Evolutionary conservation across 2,329 filamentous ascomycete genomes (phyloP).

Genomic region (Penicillium sp.): DNA sequence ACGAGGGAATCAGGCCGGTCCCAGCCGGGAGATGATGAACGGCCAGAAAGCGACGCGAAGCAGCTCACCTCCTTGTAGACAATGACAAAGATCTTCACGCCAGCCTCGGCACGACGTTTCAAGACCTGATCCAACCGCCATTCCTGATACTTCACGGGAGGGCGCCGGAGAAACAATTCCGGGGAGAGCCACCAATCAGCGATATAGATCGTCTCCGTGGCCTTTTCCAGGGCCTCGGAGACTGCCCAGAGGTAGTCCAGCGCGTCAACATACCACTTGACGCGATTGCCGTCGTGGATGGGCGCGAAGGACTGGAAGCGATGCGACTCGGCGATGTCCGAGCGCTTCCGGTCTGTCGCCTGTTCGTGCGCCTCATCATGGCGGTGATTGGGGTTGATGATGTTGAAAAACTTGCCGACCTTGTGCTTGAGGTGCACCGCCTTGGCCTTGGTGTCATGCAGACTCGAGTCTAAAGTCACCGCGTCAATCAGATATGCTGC

Average conservation of each 20-base stretch:
- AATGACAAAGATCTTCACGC: conserved; percentile 89
- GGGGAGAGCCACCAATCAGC: conserved; percentile 96
- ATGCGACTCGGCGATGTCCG: conserved; percentile 66
- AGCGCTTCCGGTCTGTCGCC: conserved; percentile 75
- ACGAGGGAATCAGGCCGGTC: no score
- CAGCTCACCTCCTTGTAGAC: conserved; percentile 75
- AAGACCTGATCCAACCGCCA: conserved; percentile 83
- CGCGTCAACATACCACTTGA: conserved; percentile 98
- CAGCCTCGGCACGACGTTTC: conserved; percentile 83
- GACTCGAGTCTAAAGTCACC: conserved; percentile 30
- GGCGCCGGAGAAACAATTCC: conserved; percentile 78
- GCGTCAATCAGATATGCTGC: background rate
- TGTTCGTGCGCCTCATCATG: conserved; percentile 93
- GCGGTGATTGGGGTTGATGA: conserved; percentile 82
- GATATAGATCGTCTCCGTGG: conserved; percentile 92
- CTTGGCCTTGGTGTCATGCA: conserved; percentile 48
- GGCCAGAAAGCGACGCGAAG: no score
- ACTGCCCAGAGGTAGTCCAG: conserved; percentile 95
- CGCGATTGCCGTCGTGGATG: conserved; percentile 74
- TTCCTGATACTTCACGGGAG: conserved; percentile 76
- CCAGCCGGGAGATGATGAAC: no score
- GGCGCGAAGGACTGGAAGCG: conserved; percentile 91
- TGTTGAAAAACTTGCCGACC: conserved; percentile 62
- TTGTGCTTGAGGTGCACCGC: conserved; percentile 61
- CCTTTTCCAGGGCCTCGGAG: conserved; percentile 81